These are phyloP conservation scores for Marasmius sp. DNA, from an alignment of 1,284 basidiomycete genomes.

Conservation along the genomic window DNA sequence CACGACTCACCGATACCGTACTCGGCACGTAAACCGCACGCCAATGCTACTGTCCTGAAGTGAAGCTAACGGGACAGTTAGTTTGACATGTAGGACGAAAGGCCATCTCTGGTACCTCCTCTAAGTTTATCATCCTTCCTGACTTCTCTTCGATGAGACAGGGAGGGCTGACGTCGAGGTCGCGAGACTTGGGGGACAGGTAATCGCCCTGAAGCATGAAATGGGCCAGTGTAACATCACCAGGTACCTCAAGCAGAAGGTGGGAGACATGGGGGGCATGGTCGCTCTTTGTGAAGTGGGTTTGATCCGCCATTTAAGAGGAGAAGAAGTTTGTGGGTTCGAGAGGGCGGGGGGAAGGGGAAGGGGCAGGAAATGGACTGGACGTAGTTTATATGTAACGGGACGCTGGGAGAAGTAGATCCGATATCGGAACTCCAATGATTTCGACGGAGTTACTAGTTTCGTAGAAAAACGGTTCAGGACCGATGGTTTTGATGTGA, in stretches of 20 bases:
- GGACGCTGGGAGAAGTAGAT: background rate
- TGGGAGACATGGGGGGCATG: background rate
- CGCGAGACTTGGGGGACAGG: slow-evolving; percentile 33
- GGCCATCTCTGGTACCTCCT: slow-evolving; percentile 31
- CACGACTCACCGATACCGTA: slow-evolving; percentile 34
- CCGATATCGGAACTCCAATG: background rate
- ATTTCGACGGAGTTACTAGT: background rate
- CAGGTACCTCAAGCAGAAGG: slow-evolving; percentile 37
- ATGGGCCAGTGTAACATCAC: slow-evolving; percentile 54
- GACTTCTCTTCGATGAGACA: slow-evolving; percentile 54
- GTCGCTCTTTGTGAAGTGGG: background rate
- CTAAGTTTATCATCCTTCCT: slow-evolving; percentile 34
- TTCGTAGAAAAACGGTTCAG: background rate
- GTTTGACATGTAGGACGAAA: background rate
- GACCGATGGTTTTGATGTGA: background rate
- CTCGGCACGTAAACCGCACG: slow-evolving; percentile 40
- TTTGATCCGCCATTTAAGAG: background rate
- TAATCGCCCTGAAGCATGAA: slow-evolving; percentile 54
- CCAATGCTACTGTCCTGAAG: slow-evolving; percentile 43
- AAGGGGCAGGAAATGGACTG: background rate
- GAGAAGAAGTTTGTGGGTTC: too few relatives aligned
- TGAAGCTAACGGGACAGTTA: slow-evolving; percentile 33
- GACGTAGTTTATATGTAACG: background rate
- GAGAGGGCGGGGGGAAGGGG: background rate
- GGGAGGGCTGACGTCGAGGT: slow-evolving; percentile 25